These are phyloP conservation scores for Bryum argenteum DNA, from an alignment of 225 moss, liverwort and hornwort species.

Conservation along the genomic window DNA sequence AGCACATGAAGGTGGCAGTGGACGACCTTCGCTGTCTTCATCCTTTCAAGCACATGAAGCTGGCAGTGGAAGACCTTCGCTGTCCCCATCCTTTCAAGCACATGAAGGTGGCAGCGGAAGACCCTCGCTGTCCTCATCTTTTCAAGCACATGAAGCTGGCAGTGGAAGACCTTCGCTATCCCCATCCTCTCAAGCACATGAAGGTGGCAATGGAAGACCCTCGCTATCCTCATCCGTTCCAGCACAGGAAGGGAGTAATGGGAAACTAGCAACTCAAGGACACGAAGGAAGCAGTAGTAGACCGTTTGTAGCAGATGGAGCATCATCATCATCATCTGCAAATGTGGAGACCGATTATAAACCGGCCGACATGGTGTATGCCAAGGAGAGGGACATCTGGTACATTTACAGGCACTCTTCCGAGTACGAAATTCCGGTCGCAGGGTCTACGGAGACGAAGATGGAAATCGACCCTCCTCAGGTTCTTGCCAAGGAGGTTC, in stretches of 20 bases:
- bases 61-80: not conserved
- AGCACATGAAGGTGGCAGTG: too few relatives aligned
- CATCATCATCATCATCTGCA: slow-evolving; percentile 24
- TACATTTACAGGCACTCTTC: slow-evolving; percentile 47
- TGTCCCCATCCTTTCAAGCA: not conserved
- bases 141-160: not conserved
- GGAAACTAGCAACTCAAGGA: too few relatives aligned
- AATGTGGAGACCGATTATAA: slow-evolving; percentile 5
- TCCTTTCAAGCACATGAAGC: not conserved
- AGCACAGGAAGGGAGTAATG: too few relatives aligned
- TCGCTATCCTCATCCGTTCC: too few relatives aligned
- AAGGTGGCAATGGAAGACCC: not conserved
- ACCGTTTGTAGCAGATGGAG: not conserved
- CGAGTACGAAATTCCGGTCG: slow-evolving; percentile 41
- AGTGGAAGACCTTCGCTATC: too few relatives aligned
- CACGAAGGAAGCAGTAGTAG: not conserved
- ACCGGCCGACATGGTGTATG: slow-evolving; percentile 12
- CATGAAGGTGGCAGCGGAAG: too few relatives aligned
- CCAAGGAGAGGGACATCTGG: slow-evolving; percentile 51
- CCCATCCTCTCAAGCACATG: not conserved
- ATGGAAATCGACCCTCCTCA: slow-evolving; percentile 45
- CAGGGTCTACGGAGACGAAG: slow-evolving; percentile 38
- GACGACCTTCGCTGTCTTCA: too few relatives aligned
- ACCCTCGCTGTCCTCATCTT: not conserved
- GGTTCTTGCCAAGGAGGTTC: slow-evolving; percentile 47